These are phyloP conservation scores for Gynandropsis gynandra DNA, from an alignment of 345 rosid genomes.

Conservation along the genomic window DNA sequence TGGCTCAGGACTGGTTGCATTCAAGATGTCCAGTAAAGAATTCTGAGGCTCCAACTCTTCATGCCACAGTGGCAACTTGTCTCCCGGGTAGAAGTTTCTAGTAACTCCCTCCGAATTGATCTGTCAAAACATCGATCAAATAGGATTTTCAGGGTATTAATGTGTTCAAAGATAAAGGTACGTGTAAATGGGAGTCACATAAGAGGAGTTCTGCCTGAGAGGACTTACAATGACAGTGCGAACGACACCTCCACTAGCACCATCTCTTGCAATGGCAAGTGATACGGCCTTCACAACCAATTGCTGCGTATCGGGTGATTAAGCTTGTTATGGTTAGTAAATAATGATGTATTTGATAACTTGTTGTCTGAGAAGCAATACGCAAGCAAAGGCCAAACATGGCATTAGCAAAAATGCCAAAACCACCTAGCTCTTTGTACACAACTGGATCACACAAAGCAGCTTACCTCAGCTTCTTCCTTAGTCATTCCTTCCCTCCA, in stretches of 20 bases:
- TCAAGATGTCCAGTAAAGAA: constrained; percentile 63
- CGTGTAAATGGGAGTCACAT: neutral
- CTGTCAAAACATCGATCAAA: constrained; percentile 31
- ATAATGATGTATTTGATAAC: too few species aligned
- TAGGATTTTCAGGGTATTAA: constrained; percentile 1
- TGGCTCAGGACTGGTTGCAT: constrained; percentile 62
- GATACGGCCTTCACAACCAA: constrained; percentile 92
- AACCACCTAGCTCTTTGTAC: too few species aligned
- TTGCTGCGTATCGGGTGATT: constrained; percentile 41
- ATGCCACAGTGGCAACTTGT: constrained; percentile 78
- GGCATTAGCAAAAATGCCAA: too few species aligned
- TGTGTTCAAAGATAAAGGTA: too few species aligned
- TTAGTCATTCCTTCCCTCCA: constrained; percentile 96
- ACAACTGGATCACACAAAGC: neutral
- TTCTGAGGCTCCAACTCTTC: constrained; percentile 81
- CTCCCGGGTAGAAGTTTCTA: constrained; percentile 85
- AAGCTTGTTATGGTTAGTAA: too few species aligned
- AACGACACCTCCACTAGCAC: constrained; percentile 98
- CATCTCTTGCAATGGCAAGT: constrained; percentile 92
- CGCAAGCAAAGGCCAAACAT: too few species aligned
- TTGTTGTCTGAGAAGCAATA: too few species aligned
- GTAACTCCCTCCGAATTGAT: constrained; percentile 84
- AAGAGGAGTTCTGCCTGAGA: neutral
- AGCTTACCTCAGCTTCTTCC: constrained; percentile 94
- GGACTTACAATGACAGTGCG: constrained; percentile 85